Evolutionary conservation across 805 yeast genomes (phyloP).

Genomic region (Cyberlindnera xylosilytica): DNA sequence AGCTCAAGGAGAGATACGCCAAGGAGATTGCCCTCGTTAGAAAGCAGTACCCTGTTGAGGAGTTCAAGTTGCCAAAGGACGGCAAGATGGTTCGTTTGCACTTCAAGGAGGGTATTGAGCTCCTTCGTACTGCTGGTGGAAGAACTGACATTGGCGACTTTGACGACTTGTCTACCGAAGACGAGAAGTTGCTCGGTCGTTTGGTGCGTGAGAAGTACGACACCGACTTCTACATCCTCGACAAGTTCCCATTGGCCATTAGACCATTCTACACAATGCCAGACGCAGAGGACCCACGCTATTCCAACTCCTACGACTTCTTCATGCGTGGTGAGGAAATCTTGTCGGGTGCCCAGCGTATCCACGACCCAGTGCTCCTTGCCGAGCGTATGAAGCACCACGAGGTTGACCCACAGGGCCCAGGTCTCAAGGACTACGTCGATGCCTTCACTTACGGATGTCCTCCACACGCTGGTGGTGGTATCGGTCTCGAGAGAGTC

Average conservation of each 20-base stretch:
- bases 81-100: constrained; percentile 91
- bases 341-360: constrained; percentile 99
- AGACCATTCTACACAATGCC: constrained; percentile 99
- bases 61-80: constrained; percentile 88
- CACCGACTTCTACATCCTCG: constrained; percentile 96
- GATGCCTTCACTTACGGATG: constrained; percentile 94
- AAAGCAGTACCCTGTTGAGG: constrained; percentile 96
- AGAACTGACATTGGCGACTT: constrained; percentile 70
- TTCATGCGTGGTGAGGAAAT: constrained; percentile 99
- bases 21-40: constrained; percentile 87
- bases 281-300: constrained; percentile 84
- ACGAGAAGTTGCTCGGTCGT: constrained; percentile 90
- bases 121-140: constrained; percentile 85
- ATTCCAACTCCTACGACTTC: constrained; percentile 98
- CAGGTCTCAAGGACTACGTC: constrained; percentile 87
- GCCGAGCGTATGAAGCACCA: constrained; percentile 78
- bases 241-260: constrained; percentile 94
- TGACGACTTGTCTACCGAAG: constrained; percentile 90
- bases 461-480: constrained; percentile 99
- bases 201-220: constrained; percentile 90
- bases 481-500: constrained; percentile 98
- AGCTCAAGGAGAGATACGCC: constrained; percentile 75
- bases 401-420: constrained; percentile 74
- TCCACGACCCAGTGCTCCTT: constrained; percentile 87
- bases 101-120: constrained; percentile 85